Evolutionary conservation across 768 basidiomycete genomes (phyloP).

Genomic region (Russula compacta): DNA sequence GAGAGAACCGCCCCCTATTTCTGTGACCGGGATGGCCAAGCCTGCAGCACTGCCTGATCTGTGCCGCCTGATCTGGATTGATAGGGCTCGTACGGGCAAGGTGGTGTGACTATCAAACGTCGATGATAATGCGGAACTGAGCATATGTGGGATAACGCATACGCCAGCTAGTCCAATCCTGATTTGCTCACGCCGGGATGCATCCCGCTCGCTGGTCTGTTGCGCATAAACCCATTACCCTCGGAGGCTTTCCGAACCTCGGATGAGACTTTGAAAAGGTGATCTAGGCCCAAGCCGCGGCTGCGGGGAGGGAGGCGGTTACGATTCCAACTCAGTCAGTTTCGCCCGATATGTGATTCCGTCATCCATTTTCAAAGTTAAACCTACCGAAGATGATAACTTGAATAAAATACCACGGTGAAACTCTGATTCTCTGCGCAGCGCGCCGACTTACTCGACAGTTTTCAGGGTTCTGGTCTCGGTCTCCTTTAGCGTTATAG

Average conservation of each 20-base stretch:
- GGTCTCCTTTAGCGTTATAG: background rate
- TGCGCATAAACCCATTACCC: background rate
- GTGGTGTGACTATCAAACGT: too few relatives aligned
- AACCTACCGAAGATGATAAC: background rate
- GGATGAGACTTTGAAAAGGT: background rate
- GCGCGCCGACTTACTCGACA: background rate
- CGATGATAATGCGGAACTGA: too few relatives aligned
- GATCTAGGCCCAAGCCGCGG: background rate
- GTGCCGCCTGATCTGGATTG: too few relatives aligned
- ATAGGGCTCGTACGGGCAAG: too few relatives aligned
- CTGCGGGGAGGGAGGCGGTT: too few relatives aligned
- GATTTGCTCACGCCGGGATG: background rate
- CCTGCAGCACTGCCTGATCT: too few relatives aligned
- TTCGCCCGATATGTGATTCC: background rate
- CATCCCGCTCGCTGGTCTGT: background rate
- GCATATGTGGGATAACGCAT: too few relatives aligned
- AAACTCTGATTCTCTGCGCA: background rate
- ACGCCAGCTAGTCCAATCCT: background rate
- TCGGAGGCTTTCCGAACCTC: background rate
- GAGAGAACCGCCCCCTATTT: background rate
- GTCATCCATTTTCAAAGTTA: background rate
- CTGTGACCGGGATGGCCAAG: too few relatives aligned
- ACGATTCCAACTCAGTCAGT: too few relatives aligned
- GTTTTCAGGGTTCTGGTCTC: background rate
- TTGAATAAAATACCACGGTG: too few relatives aligned